Percentiles rank a stretch among this genome's conserved stretches.
Evolutionary conservation across 805 yeast genomes (phyloP).

Genomic region (Tetrapisispora nanseiensis): DNA sequence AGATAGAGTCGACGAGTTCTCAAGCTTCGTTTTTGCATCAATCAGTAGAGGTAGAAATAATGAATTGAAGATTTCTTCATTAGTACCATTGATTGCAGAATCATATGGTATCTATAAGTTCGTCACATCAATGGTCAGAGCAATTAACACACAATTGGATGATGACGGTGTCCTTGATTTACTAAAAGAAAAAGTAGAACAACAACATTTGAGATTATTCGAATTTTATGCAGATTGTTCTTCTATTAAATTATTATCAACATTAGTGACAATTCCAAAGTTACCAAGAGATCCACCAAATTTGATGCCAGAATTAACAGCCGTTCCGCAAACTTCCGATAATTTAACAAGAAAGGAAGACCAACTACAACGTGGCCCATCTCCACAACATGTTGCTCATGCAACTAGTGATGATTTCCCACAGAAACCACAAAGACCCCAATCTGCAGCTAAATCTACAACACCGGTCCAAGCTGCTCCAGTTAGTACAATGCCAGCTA

Average conservation of each 20-base stretch:
- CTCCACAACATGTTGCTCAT: neutral
- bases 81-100: conserved; percentile 86
- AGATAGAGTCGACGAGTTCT: conserved; percentile 72
- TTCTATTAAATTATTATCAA: conserved; percentile 67
- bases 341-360: neutral
- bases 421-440: neutral
- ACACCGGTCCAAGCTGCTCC: neutral
- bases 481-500: neutral
- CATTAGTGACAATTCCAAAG: conserved; percentile 47
- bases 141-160: conserved; percentile 61
- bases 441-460: conserved; percentile 1
- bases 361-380: neutral
- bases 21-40: conserved; percentile 63
- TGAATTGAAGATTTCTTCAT: conserved; percentile 75
- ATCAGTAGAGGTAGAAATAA: conserved; percentile 44
- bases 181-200: conserved; percentile 55
- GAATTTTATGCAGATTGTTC: conserved; percentile 89
- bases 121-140: conserved; percentile 81
- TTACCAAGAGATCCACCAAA: conserved; percentile 32
- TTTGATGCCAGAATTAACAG: conserved; percentile 10
- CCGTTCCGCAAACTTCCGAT: neutral
- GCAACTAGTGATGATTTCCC: neutral
- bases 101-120: conserved; percentile 89
- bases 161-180: conserved; percentile 66
- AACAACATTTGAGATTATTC: conserved; percentile 58